Evolutionary conservation across 164 flowering plant species (phyloP).

Genomic region (Magnolia officinalis): DNA sequence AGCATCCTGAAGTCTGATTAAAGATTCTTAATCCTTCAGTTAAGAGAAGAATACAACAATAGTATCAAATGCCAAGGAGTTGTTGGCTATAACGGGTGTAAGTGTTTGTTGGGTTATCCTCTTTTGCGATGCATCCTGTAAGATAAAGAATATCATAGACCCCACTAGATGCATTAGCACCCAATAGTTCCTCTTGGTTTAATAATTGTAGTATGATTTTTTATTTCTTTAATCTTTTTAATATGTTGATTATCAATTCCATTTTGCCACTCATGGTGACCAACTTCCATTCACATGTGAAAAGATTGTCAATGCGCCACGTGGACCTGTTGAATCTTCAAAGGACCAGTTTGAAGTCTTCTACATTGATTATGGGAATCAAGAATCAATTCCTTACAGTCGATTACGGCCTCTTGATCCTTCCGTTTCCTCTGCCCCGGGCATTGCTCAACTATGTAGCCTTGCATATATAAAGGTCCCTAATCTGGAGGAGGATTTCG

Average conservation of each 20-base stretch:
- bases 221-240: too few species aligned
- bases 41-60: too few species aligned
- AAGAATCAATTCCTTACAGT: slow-evolving; percentile 68
- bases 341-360: slow-evolving; percentile 85
- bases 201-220: too few species aligned
- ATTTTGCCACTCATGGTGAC: not conserved
- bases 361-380: slow-evolving; percentile 95
- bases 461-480: slow-evolving; percentile 91
- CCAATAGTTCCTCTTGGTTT: too few species aligned
- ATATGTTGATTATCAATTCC: not conserved
- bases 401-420: slow-evolving; percentile 73
- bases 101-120: too few species aligned
- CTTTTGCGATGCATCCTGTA: too few species aligned
- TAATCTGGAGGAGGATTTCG: slow-evolving; percentile 73
- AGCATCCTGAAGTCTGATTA: too few species aligned
- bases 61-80: too few species aligned
- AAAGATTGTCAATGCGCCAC: slow-evolving; percentile 92
- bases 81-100: too few species aligned
- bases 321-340: slow-evolving; percentile 68
- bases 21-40: too few species aligned
- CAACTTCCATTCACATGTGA: not conserved
- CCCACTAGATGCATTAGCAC: too few species aligned
- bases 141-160: too few species aligned
- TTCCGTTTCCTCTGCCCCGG: slow-evolving; percentile 67
- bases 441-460: slow-evolving; percentile 85